Evolutionary conservation across 2,329 filamentous ascomycete genomes (phyloP), one percentile per base, ranked within the genome.

Genomic region (Alternaria triticina): DNA sequence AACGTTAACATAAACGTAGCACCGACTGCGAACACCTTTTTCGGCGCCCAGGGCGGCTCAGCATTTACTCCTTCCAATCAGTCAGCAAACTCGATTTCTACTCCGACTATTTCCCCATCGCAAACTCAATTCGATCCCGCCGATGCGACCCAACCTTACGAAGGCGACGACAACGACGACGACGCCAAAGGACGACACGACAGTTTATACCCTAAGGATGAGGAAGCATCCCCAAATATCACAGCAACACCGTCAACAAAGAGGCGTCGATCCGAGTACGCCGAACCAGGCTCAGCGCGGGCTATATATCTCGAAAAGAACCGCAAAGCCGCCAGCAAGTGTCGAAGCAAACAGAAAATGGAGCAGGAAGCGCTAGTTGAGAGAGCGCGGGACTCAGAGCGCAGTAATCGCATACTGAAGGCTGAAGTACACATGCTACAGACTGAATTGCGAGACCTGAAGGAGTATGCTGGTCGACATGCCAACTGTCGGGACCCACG

Each of bases 291-390:
- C 7, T 74, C 75, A 8, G 74, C 72, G 30, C 66, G 76, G 13
- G 74, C 71, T 7, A 61, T 73, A n/a, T 77, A 77, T 68, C 83
- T 92, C 0, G 88, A 91, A 76, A 86, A 90, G 59, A 93, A 93
- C 75, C 85, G 90, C 7, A 80, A 90, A 7, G 91, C 91, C 0
- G 91, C 91, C 1, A 90, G 87, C 72, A 92, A 92, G 72, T 93
- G 90, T 72, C 86, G 91, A 5, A 86, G 87, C 70, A 92, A 91
- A 79, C 87, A 88, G 74, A 88, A 87, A 72, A 81, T 82, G 63
- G 83, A 86, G 62, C 84, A 83, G 15, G 81, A 84, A 54, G 75
- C 81, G 28, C 81, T 88, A 3, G 84, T 87, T 54, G 79, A 81
- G 57, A 74, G 70, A 51, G 77, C 80, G 5, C 75, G 81, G 27